phyloP scores from a whole-genome alignment of 768 basidiomycete genomes.

The Psilocybe sp. region DNA sequence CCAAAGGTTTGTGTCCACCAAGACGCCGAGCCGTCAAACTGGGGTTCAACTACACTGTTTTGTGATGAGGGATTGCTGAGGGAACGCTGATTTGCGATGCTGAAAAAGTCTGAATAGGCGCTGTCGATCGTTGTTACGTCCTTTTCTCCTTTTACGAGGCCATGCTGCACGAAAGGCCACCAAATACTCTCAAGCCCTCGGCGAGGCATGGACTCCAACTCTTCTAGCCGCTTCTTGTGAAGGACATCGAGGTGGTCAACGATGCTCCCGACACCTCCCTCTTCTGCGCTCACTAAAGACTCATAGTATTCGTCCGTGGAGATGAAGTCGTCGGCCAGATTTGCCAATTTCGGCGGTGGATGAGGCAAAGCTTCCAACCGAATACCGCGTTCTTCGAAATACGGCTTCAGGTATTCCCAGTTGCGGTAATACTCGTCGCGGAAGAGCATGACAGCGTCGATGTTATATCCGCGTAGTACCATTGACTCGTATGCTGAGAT shows the following conservation, averaged over 20 bases:
- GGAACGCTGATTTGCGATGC: conserved; percentile 48
- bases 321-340: conserved; percentile 42
- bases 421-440: conserved; percentile 87
- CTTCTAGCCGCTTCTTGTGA: conserved; percentile 64
- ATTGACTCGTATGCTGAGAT: conserved; percentile 93
- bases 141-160: conserved; percentile 56
- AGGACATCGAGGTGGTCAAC: conserved; percentile 58
- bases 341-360: conserved; percentile 52
- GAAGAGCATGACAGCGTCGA: conserved; percentile 84
- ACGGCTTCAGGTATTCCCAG: conserved; percentile 73
- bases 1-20: conserved; percentile 98
- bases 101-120: conserved; percentile 85
- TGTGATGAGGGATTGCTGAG: conserved; percentile 9
- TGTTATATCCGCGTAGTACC: conserved; percentile 81
- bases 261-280: conserved; percentile 38
- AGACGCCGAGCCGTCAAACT: conserved; percentile 90
- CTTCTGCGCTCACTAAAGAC: conserved; percentile 34
- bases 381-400: conserved; percentile 74
- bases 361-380: conserved; percentile 50
- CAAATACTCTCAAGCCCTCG: conserved; percentile 79
- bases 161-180: conserved; percentile 99
- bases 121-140: conserved; percentile 92
- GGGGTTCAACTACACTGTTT: conserved; percentile 39
- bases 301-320: conserved; percentile 75
- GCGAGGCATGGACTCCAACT: conserved; percentile 74